Conservation (phyloP, 2,329 filamentous ascomycete genomes). For the Paraconiothyrium sp. region DNA sequence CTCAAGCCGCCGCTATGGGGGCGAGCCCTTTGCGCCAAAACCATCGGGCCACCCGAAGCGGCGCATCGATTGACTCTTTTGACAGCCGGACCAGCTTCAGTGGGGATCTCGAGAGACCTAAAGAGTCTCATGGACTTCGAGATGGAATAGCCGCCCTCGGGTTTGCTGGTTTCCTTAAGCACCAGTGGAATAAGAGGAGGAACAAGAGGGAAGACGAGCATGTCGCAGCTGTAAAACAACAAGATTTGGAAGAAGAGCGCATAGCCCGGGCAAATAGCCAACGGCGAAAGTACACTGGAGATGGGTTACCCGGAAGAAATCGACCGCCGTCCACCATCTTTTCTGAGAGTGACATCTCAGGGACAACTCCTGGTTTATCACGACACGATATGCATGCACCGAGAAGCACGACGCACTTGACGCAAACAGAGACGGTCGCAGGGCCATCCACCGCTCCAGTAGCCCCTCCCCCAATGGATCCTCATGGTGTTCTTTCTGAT, state of each 20-base stretch:
- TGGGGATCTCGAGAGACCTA: slow-evolving; percentile 38
- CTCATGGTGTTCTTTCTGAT: slow-evolving; percentile 51
- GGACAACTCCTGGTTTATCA: slow-evolving; percentile 56
- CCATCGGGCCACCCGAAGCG: slow-evolving; percentile 46
- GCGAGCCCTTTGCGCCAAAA: slow-evolving; percentile 59
- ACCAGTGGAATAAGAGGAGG: slow-evolving; percentile 61
- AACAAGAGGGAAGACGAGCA: slow-evolving; percentile 69
- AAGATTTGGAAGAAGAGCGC: slow-evolving; percentile 63
- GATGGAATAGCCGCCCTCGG: slow-evolving; percentile 60
- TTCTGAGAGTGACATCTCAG: slow-evolving; percentile 54
- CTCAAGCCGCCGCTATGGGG: slow-evolving; percentile 47
- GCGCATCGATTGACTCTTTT: slow-evolving; percentile 51
- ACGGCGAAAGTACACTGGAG: slow-evolving; percentile 73
- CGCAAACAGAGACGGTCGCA: slow-evolving; percentile 32
- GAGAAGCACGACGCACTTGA: slow-evolving; percentile 30
- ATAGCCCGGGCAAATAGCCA: slow-evolving; percentile 62
- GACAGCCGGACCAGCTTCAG: slow-evolving; percentile 52
- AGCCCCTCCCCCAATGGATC: slow-evolving; percentile 42
- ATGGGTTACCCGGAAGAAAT: slow-evolving; percentile 58
- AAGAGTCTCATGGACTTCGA: slow-evolving; percentile 49
- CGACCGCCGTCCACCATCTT: slow-evolving; percentile 52
- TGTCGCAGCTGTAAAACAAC: slow-evolving; percentile 63
- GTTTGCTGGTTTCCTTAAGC: slow-evolving; percentile 51
- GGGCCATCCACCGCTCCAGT: slow-evolving; percentile 47
- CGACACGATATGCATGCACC: slow-evolving; percentile 46